Conservation (phyloP, 164 flowering plant species). For the Cinnamomum micranthum region DNA sequence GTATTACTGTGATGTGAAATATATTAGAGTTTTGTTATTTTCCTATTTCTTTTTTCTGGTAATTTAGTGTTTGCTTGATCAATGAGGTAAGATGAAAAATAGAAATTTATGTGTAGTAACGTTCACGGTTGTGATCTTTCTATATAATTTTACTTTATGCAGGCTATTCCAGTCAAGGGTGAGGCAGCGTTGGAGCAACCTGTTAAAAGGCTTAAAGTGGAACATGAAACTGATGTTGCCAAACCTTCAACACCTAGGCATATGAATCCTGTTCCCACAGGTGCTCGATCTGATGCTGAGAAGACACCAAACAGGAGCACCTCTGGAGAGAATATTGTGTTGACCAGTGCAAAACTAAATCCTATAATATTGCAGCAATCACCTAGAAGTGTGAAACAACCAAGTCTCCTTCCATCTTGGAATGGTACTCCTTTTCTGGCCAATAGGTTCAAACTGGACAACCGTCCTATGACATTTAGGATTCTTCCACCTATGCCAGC, state of each 20-base stretch:
- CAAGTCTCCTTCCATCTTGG: conserved; percentile 34
- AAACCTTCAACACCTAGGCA: conserved; percentile 29
- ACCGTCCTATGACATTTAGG: conserved; percentile 73
- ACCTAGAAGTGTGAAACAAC: conserved; percentile 38
- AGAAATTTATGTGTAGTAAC: too few relatives aligned
- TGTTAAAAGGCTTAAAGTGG: conserved; percentile 51
- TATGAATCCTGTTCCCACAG: conserved; percentile 23
- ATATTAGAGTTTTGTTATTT: too few relatives aligned
- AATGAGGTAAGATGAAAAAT: too few relatives aligned
- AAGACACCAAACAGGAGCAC: conserved; percentile 25
- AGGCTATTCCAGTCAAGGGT: conserved; percentile 54
- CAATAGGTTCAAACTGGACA: conserved; percentile 78
- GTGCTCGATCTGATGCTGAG: conserved; percentile 26
- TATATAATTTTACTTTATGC: conserved; percentile 22
- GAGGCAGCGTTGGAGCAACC: conserved; percentile 41
- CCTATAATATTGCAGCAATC: conserved; percentile 30
- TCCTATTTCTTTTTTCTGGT: too few relatives aligned
- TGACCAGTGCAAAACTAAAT: conserved; percentile 33
- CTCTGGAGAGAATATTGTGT: conserved; percentile 27
- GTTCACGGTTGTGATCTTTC: neutral
- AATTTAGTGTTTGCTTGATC: too few relatives aligned
- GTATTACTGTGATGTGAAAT: too few relatives aligned
- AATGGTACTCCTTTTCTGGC: conserved; percentile 30
- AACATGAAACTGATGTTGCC: conserved; percentile 19
- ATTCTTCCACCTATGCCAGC: conserved; percentile 74